A percentile compares a stretch with the other conserved stretches of the same genome.
Evolutionary conservation across 148 eudicot genomes (phyloP).

Genomic region (Rhododendron molle): DNA sequence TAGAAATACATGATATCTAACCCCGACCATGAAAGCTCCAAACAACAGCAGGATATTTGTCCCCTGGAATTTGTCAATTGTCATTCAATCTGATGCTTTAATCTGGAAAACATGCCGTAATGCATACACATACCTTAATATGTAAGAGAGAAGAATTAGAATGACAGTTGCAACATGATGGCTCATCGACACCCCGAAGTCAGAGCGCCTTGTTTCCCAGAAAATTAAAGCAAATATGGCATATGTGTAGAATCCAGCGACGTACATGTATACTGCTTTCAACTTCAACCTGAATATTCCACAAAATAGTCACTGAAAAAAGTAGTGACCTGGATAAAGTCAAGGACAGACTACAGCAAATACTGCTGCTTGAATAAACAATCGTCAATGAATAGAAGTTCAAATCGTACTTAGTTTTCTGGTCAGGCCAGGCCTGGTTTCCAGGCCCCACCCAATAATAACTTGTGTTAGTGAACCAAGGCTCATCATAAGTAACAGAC

Average conservation of each 20-base stretch:
- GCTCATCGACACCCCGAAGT: constrained; percentile 94
- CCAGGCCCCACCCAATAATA: constrained; percentile 86
- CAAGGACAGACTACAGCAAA: not conserved
- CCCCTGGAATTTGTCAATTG: not conserved
- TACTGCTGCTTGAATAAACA: not conserved
- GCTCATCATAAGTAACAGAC: constrained; percentile 67
- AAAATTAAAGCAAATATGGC: constrained; percentile 87
- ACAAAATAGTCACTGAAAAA: constrained; percentile 5
- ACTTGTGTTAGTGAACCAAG: constrained; percentile 74
- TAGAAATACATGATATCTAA: not conserved
- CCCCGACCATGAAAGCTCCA: not conserved
- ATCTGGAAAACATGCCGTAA: not conserved
- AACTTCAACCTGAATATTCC: constrained; percentile 58
- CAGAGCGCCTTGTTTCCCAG: constrained; percentile 96
- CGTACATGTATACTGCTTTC: constrained; percentile 80
- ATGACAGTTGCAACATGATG: constrained; percentile 80
- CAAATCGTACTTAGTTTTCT: constrained; percentile 54
- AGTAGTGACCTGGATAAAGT: not conserved
- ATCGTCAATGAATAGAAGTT: not conserved
- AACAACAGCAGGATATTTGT: not conserved
- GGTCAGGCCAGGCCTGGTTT: constrained; percentile 88
- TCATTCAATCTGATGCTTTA: not conserved
- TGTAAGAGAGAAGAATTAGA: constrained; percentile 70
- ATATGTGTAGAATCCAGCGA: constrained; percentile 81
- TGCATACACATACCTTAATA: constrained; percentile 43